Percentiles rank a stretch among this genome's conserved stretches.
Conservation (phyloP, 352 stramenopile species). For the Thraustotheca clavata region DNA sequence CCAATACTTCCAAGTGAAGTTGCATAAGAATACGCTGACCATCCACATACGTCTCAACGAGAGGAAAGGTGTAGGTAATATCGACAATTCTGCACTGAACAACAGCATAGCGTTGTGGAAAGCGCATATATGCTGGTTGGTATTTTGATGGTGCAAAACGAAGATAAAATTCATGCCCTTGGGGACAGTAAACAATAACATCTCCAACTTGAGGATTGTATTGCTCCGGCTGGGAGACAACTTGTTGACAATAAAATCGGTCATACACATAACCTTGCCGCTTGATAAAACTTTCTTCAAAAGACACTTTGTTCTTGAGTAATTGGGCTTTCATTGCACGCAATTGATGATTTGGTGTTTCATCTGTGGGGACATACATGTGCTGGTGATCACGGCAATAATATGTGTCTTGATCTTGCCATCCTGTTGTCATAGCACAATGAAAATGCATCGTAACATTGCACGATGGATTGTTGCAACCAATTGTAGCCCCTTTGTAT, state of each 20-base stretch:
- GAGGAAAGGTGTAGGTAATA: constrained; percentile 70
- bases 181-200: constrained; percentile 72
- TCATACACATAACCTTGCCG: constrained; percentile 15
- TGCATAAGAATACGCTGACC: constrained; percentile 65
- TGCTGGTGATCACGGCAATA: constrained; percentile 11
- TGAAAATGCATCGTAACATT: constrained; percentile 78
- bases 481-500: constrained; percentile 67
- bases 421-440: constrained; percentile 31
- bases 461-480: constrained; percentile 51
- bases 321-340: not conserved
- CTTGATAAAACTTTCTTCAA: constrained; percentile 13
- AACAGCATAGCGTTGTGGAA: constrained; percentile 53
- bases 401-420: constrained; percentile 17
- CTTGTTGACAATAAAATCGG: constrained; percentile 16
- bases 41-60: constrained; percentile 41
- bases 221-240: constrained; percentile 29
- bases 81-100: constrained; percentile 60
- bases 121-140: constrained; percentile 37
- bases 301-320: not conserved
- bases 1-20: constrained; percentile 53
- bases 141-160: constrained; percentile 28
- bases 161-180: constrained; percentile 54
- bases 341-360: not conserved
- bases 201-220: constrained; percentile 78
- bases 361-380: not conserved